Evolutionary conservation across 2,329 filamentous ascomycete genomes (phyloP), one percentile per base, ranked within the genome.

Genomic region (Aureobasidium melanogenum): DNA sequence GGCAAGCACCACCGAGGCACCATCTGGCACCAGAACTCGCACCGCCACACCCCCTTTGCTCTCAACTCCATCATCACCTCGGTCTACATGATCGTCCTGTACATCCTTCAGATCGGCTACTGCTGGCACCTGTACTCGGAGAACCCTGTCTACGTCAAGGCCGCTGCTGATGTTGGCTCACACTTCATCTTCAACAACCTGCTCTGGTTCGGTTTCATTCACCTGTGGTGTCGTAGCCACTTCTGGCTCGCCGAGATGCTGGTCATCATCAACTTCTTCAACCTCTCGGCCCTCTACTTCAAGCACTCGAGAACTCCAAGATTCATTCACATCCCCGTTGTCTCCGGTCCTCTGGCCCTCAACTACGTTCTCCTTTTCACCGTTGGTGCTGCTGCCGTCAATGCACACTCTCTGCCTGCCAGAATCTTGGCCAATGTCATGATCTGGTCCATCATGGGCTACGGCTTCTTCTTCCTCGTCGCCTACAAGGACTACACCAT

Each of bases 111-210:
- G 72, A 76, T 87, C 58, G 85, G 82, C 67, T 96, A 95, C 73
- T 79, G 91, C 63, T 83, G 80, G 68, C 85, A 90, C 68, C 84
- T 96, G 66, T 95, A 91, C 79, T 86, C 84, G 50, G 78, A 79
- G 66, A 83, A 87, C 66, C 71, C 79, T 48, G 82, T 83, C 30
- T 79, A 83, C 58, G 83, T 90, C 65, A 82, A 84, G 63, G 81
- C 84, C 17, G 89, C 91, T 24, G 88, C 87, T 66, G 86, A 88
- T 66, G 87, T 95, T 15, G 91, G 89, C 63, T 82, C 84, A 67
- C 89, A 96, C 78, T 96, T 93, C 75, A 91, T 95, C 72, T 72
- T 88, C 68, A 88, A 91, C 80, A 96, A 96, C 74, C 77, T 96
- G 44, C 81, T 96, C 63, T 84, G 91, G 73, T 88, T 92, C 66